phyloP scores from a whole-genome alignment of 805 yeast species.

The Metschnikowia cerradonensis region DNA sequence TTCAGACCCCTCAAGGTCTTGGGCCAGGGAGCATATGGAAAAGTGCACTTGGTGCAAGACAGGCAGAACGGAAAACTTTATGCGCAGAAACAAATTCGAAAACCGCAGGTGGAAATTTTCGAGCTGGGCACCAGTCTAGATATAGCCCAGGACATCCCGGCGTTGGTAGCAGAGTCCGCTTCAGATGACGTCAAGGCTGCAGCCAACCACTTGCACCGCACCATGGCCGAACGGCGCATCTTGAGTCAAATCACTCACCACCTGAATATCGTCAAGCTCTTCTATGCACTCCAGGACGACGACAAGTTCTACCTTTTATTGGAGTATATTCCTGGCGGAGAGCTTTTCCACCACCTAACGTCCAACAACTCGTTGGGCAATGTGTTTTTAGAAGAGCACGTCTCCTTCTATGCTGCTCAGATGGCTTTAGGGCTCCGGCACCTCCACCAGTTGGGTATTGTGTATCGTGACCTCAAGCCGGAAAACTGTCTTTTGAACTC shows the following conservation, averaged over 20 bases:
- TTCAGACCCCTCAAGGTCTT: constrained; percentile 42
- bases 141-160: constrained; percentile 14
- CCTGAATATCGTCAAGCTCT: constrained; percentile 38
- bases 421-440: constrained; percentile 74
- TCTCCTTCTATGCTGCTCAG: constrained; percentile 77
- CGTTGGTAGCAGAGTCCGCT: constrained; percentile 14
- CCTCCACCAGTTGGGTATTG: constrained; percentile 74
- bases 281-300: constrained; percentile 43
- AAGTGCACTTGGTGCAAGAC: constrained; percentile 40
- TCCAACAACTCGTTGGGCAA: constrained; percentile 31
- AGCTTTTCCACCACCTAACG: constrained; percentile 39
- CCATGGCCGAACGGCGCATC: constrained; percentile 18
- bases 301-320: constrained; percentile 41
- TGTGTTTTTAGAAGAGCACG: constrained; percentile 56
- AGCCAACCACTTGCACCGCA: constrained; percentile 15
- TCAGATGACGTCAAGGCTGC: constrained; percentile 8
- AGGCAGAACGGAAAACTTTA: constrained; percentile 33
- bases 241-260: constrained; percentile 39
- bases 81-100: constrained; percentile 43
- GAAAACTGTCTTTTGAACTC: constrained; percentile 79
- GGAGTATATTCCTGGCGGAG: constrained; percentile 45
- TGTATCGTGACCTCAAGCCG: constrained; percentile 84
- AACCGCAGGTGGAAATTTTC: constrained; percentile 19
- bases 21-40: constrained; percentile 44
- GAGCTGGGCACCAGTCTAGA: constrained; percentile 23